Base-by-base conservation (phyloP, 1,284 basidiomycete species). In the Agroathelia rolfsii region DNA sequence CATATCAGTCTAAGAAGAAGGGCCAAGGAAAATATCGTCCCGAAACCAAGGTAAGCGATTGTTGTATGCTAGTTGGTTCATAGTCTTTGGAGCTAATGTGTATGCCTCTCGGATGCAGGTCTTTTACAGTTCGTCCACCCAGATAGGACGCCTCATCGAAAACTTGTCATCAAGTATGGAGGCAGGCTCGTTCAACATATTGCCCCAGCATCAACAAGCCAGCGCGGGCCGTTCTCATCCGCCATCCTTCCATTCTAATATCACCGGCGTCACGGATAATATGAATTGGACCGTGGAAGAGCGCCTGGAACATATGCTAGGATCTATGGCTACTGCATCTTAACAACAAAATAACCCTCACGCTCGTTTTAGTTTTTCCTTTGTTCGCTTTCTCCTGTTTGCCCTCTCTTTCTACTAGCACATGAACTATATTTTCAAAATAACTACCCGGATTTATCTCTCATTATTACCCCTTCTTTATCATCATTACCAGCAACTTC, bases 31-130 rank as follows among this genome's bases (percentile, higher is more conserved):
- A 68, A 42, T 53, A 56, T 38, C 69, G 78, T 32, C 83, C 83
- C 40, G 83, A 87, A 51, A 87, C 84, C 15, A 86, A 85, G 69
- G 83, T 80, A 54, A 42, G 62, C n/a, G n/a, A n/a, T n/a, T n/a
- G n/a, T 51, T 38, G 24, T 20, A 8, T 26, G 20, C 23, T 19
- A 37, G 16, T 28, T 20, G 37, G 24, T 44, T n/a, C n/a, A n/a
- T n/a, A n/a, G 31, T 32, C 30, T 39, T 36, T 24, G 19, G 17
- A 19, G 16, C 43, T 41, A 30, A 31, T 44, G 32, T 43, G 39
- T 34, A 31, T 40, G 38, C 40, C 40, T 33, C 26, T 38, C 37
- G 34, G 25, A 30, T 36, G 24, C 51, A 87, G 83, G 75, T 87
- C 48, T 85, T 78, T 59, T 82, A 81, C 58, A 82, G 77, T 44